A percentile compares a stretch with the other conserved stretches of the same genome.
phyloP scores from a whole-genome alignment of 2,329 filamentous ascomycete genomes.

The Arthrocladium fulminans region DNA sequence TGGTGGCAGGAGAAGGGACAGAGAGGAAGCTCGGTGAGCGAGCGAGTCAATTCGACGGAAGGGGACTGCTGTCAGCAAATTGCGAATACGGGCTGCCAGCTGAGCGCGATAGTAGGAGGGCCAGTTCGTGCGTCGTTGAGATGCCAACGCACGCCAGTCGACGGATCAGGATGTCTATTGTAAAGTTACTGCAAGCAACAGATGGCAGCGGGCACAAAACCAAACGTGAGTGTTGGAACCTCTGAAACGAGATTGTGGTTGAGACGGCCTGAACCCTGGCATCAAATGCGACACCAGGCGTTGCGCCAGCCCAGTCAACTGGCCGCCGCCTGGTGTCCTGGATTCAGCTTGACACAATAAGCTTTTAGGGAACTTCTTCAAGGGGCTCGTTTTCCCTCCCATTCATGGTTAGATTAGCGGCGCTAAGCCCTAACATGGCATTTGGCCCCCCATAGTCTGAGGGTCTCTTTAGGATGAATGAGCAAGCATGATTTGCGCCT shows the following conservation, averaged over 20 bases:
- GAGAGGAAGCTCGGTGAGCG: neutral
- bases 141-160: neutral
- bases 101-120: neutral
- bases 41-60: neutral
- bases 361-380: neutral
- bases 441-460: no score
- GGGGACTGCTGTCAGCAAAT: neutral
- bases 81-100: neutral
- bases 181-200: neutral
- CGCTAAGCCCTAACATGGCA: neutral
- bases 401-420: no score
- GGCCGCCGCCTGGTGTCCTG: neutral
- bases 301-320: conserved; percentile 2
- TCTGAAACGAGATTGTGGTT: conserved; percentile 2
- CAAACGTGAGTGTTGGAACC: neutral
- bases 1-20: neutral
- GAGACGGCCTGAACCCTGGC: neutral
- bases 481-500: no score
- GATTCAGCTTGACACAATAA: neutral
- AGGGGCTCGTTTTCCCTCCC: no score
- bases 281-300: neutral
- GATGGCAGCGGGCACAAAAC: neutral
- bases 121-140: neutral
- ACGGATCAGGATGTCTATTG: neutral
- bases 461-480: no score